Base-by-base conservation (phyloP, 176 grass and related monocot genomes). In the Paspalum vaginatum region DNA sequence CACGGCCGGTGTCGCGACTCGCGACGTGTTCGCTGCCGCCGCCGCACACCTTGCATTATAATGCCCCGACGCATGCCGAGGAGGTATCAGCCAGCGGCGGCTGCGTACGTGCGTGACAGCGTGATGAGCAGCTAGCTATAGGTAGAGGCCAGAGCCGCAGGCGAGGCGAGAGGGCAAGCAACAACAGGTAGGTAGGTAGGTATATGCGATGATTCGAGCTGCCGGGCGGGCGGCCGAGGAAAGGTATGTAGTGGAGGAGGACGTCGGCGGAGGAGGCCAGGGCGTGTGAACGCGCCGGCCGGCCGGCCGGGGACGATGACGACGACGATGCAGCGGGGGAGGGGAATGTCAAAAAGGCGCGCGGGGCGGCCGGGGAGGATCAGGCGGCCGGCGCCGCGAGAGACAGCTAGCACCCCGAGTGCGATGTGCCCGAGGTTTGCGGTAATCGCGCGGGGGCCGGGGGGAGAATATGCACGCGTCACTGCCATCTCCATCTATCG, bases 291-390 rank as follows among this genome's bases (percentile, higher is more conserved):
- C 66, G 47, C 17, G 32, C 79, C 56, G 32, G 32, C 32, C 32
- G 32, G n/a, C 70, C 57, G 8, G 48, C 7, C 69, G 65, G 56
- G 46, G 67, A 43, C n/a, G 42, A 4, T 2, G 56, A 43, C 4
- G 42, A 43, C 8, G 42, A 43, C 8, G 42, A 17, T 8, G 46
- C 68, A 17, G 43, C 32, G 26, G 78, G 22, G 24, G 58, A n/a
- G 51, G 11, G 69, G 76, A 83, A 88, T 84, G 80, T 88, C 80
- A 88, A 88, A 88, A 88, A 79, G 86, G 8, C 66, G 14, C 32
- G 32, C 32, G 32, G 22, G 24, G 58, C 85, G 9, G 66, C 11
- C 2, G 15, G 12, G 17, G 42, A 4, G 55, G 21, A 25, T 25
- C 56, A 48, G 42, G 63, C 14, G 75, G 71, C 83, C 2, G 12